Percentiles rank a stretch among this genome's conserved stretches.
Conservation (phyloP, 148 eudicot species). For the Dysphania ambrosioides region DNA sequence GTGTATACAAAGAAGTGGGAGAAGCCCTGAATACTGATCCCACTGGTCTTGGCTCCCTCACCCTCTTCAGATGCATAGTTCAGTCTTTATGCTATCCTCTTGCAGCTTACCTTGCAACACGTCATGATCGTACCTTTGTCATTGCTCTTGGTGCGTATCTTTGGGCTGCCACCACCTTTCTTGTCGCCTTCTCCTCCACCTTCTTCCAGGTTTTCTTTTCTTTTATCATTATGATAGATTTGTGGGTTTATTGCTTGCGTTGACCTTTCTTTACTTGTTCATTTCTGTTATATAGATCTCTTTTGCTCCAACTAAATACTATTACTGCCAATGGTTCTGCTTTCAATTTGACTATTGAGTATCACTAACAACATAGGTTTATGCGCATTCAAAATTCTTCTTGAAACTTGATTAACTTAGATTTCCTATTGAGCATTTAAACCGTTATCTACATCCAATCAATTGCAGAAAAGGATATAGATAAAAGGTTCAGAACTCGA, state of each 20-base stretch:
- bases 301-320: not conserved
- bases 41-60: conserved; percentile 67
- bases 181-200: conserved; percentile 65
- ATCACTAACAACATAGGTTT: too few relatives aligned
- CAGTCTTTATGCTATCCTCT: conserved; percentile 73
- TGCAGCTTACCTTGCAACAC: conserved; percentile 66
- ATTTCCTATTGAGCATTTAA: too few relatives aligned
- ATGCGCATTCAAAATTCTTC: too few relatives aligned
- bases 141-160: conserved; percentile 80
- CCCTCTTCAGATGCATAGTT: conserved; percentile 70
- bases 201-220: conserved; percentile 51
- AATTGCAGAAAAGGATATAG: too few relatives aligned
- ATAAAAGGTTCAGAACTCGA: too few relatives aligned
- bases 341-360: not conserved
- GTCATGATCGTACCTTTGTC: conserved; percentile 67
- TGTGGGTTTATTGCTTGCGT: not conserved
- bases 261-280: not conserved
- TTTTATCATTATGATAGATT: not conserved
- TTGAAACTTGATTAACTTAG: not conserved
- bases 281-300: not conserved
- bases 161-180: conserved; percentile 85
- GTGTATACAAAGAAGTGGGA: conserved; percentile 83
- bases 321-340: not conserved
- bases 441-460: too few relatives aligned
- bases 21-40: conserved; percentile 65